phyloP scores from a whole-genome alignment of 2,329 filamentous ascomycete species.

The Fusarium tuaranense region DNA sequence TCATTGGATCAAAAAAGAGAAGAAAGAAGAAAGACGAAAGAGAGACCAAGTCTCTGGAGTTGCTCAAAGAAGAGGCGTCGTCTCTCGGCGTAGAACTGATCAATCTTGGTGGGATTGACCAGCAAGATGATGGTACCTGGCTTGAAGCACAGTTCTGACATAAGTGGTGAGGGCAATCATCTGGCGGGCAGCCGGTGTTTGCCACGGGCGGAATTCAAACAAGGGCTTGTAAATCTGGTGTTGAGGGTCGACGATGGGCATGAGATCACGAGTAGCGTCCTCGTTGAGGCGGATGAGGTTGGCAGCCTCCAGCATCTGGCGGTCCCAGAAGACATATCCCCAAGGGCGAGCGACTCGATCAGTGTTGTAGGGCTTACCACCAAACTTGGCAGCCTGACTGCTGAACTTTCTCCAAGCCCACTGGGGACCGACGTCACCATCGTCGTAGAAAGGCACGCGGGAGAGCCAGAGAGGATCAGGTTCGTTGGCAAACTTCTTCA shows the following conservation, averaged over 20 bases:
- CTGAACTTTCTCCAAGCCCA: constrained; percentile 4
- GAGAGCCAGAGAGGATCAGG: background rate
- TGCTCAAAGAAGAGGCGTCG: background rate
- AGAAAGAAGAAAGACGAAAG: background rate
- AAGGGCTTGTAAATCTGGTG: background rate
- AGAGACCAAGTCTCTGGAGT: background rate
- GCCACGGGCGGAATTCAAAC: background rate
- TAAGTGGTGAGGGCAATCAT: background rate
- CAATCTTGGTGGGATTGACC: no score
- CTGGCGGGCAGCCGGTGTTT: background rate
- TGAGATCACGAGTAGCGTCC: background rate
- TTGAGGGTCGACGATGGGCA: background rate
- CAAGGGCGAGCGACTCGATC: background rate
- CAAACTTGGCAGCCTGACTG: background rate
- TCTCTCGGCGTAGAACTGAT: no score
- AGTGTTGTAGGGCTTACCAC: no score
- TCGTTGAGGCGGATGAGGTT: background rate
- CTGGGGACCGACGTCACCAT: constrained; percentile 8
- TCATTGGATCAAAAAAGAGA: background rate
- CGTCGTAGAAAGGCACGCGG: constrained; percentile 19
- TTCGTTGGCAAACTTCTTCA: background rate
- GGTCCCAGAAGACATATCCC: constrained; percentile 27
- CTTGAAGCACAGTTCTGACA: background rate
- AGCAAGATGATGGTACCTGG: no score
- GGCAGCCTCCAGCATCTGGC: constrained; percentile 8